These are phyloP conservation scores for Apiotrichum akiyoshidainum DNA, from an alignment of 1,284 basidiomycete species.

Conservation along the genomic window DNA sequence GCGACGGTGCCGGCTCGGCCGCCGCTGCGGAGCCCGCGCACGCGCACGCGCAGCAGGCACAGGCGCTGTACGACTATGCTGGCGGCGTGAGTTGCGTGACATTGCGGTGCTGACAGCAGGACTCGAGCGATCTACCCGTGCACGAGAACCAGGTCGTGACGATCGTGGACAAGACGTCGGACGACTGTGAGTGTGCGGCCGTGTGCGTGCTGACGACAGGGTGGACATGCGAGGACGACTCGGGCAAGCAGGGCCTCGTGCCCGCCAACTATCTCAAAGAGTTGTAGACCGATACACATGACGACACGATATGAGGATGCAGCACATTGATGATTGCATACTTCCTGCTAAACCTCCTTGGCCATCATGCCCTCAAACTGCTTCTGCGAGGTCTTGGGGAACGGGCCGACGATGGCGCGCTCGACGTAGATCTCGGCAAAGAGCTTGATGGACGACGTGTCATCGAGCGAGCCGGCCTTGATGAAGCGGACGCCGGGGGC, in stretches of 20 bases:
- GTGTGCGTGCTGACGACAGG: constrained; percentile 23
- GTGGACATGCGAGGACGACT: constrained; percentile 49
- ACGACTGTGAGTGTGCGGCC: constrained; percentile 36
- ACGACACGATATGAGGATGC: too few relatives aligned
- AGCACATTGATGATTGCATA: neutral
- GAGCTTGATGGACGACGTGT: constrained; percentile 11
- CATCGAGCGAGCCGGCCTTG: constrained; percentile 18
- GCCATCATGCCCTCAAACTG: constrained; percentile 22
- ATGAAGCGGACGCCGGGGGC: constrained; percentile 18
- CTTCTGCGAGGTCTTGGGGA: constrained; percentile 16
- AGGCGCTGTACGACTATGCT: constrained; percentile 44
- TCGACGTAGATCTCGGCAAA: constrained; percentile 20
- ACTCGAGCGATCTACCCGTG: constrained; percentile 36
- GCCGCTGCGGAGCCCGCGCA: neutral
- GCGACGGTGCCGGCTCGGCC: neutral
- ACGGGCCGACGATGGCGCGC: constrained; percentile 1
- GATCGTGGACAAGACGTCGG: constrained; percentile 42
- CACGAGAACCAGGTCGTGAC: constrained; percentile 43
- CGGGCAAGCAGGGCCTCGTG: constrained; percentile 40
- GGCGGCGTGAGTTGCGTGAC: constrained; percentile 30
- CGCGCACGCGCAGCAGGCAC: constrained; percentile 3
- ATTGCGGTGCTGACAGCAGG: constrained; percentile 25
- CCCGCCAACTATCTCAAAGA: constrained; percentile 45
- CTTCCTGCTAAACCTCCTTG: constrained; percentile 14
- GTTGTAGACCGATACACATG: constrained; percentile 15